Evolutionary conservation across 805 yeast species (phyloP).

Genomic region (Candida namnaoensis): DNA sequence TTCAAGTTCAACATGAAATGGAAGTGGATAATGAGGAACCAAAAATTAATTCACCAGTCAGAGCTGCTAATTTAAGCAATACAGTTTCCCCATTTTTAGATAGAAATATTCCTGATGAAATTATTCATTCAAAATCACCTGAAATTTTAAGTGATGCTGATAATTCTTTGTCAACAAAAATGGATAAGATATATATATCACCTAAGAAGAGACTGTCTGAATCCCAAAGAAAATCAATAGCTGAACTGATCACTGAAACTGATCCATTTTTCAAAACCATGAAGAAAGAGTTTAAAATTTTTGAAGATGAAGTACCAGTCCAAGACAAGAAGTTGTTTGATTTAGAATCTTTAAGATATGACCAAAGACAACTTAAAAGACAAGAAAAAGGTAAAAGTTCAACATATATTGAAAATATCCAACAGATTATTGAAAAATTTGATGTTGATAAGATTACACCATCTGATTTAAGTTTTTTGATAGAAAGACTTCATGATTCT

Average conservation of each 20-base stretch:
- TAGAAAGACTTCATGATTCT: conserved; percentile 10
- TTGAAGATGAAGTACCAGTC: conserved; percentile 10
- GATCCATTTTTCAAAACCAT: conserved; percentile 16
- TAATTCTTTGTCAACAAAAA: conserved; percentile 1
- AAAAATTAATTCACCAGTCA: background rate
- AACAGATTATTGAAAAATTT: conserved; percentile 4
- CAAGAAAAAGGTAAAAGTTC: background rate
- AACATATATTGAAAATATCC: conserved; percentile 4
- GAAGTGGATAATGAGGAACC: too few species aligned
- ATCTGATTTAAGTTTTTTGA: conserved; percentile 8
- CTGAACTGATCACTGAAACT: conserved; percentile 9
- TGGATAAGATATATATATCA: conserved; percentile 15
- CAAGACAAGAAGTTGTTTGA: conserved; percentile 10
- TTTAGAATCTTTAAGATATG: background rate
- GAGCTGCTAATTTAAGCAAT: too few species aligned
- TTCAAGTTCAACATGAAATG: too few species aligned
- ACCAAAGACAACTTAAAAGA: background rate
- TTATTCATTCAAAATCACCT: background rate
- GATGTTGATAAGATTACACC: conserved; percentile 6
- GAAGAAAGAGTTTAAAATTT: conserved; percentile 13
- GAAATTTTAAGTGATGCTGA: background rate
- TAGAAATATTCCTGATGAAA: conserved; percentile 7
- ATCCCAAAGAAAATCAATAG: conserved; percentile 9
- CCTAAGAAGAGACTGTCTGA: conserved; percentile 10
- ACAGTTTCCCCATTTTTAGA: conserved; percentile 17